Evolutionary conservation across 306 rosid genomes (phyloP), one percentile per base, ranked within the genome.

Genomic region (Canavalia ensiformis): DNA sequence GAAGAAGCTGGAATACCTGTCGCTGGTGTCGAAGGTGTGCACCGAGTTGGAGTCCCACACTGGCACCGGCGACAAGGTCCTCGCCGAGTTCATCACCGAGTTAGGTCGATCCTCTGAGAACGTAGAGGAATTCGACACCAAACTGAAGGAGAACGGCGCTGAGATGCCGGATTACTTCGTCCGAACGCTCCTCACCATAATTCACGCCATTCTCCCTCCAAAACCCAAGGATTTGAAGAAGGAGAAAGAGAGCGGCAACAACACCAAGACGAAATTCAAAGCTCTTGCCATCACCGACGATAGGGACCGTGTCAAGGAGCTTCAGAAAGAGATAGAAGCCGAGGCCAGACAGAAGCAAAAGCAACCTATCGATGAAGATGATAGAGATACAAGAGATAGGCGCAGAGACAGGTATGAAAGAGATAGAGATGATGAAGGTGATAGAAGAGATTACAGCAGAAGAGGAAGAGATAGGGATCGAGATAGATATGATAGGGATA

Each of bases 101-200:
- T 28, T 90, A 80, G 98, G 95, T 0, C 88, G 86, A 5, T 63
- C 80, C 1, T 92, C 91, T 1, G 88, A 89, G 62, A 72, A 85
- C 2, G 95, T 79, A 2, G 93, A 89, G 1, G 95, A 91, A 44
- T 95, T 95, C 41, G 89, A 89, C 10, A 34, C 84, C 0, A 86
- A 88, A 34, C 52, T 95, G 83, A 95, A 90, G 82, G 88, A 91
- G 68, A 89, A 90, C 10, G 98, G 95, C 0, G 94, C 94, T 0
- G 90, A 88, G 44, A 79, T 92, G 91, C 97, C 95, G 0, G 95
- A 91, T 84, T 87, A 90, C 75, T 88, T 95, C n/a, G 91, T 92
- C 45, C 83, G 66, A 45, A 85, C 91, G 0, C 88, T 95, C 9
- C 58, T 95, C 70, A 87, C 85, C 3, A 91, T 87, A 6, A 88